Conservation (phyloP, 345 rosid genomes). For the Populus tremula region DNA sequence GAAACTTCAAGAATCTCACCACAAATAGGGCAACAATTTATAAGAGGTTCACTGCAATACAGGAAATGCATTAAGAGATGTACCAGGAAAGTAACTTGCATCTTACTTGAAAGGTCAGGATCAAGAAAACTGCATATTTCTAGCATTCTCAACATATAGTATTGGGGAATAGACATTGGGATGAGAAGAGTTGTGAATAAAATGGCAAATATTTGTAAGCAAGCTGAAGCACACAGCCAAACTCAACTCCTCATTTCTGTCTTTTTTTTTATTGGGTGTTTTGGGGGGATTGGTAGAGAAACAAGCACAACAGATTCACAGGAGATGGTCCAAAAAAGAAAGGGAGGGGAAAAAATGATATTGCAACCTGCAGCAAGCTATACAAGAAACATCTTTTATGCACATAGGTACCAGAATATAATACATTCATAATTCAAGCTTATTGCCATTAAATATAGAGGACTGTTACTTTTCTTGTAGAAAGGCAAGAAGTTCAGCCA, state of each 20-base stretch:
- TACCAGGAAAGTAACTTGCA: neutral
- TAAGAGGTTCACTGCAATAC: constrained; percentile 64
- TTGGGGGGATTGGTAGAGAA: too few species aligned
- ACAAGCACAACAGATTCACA: neutral
- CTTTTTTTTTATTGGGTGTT: too few species aligned
- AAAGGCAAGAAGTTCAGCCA: constrained; percentile 80
- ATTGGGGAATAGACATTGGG: neutral
- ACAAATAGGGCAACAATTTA: constrained; percentile 83
- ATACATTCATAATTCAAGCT: constrained; percentile 6
- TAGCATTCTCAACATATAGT: neutral
- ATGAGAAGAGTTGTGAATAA: neutral
- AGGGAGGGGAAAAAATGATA: neutral
- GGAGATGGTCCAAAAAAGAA: neutral
- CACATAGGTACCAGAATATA: neutral
- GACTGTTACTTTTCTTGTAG: constrained; percentile 80
- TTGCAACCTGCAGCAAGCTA: neutral
- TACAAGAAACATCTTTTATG: neutral
- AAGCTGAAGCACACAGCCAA: neutral
- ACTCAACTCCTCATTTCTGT: neutral
- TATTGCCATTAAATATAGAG: constrained; percentile 6
- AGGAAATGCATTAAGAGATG: neutral
- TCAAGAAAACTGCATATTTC: neutral
- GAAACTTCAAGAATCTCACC: constrained; percentile 67
- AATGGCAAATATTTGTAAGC: neutral
- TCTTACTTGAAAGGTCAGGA: neutral